Evolutionary conservation across 106 monocot species (phyloP).

Genomic region (Dendrobium catenatum): DNA sequence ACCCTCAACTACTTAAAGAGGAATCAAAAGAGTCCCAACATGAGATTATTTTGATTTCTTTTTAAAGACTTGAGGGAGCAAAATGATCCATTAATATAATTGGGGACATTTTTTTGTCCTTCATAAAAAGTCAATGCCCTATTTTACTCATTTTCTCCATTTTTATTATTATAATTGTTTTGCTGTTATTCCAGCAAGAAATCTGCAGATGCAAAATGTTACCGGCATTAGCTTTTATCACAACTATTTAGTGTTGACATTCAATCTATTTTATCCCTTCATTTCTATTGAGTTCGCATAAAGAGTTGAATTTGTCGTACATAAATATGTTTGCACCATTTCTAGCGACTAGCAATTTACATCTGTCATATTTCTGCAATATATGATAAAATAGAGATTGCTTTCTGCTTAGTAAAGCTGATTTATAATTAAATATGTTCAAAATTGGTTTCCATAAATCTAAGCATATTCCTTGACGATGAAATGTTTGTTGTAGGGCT

Average conservation of each 20-base stretch:
- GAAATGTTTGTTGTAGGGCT: conserved; percentile 55
- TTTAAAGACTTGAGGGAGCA: no score
- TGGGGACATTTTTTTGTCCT: no score
- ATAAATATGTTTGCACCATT: not conserved
- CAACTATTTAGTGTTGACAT: not conserved
- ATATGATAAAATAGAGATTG: not conserved
- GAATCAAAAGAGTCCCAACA: no score
- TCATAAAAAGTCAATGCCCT: no score
- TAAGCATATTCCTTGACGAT: not conserved
- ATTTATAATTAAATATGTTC: not conserved
- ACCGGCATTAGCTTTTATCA: not conserved
- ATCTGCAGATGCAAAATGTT: not conserved
- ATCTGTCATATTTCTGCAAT: not conserved
- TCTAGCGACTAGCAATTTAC: not conserved
- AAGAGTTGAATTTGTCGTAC: not conserved
- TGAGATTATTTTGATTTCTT: no score
- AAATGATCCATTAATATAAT: no score
- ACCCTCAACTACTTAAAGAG: no score
- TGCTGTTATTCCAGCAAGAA: not conserved
- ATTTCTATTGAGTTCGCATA: not conserved
- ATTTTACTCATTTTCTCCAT: not conserved
- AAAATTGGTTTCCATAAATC: not conserved
- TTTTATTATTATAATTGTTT: not conserved
- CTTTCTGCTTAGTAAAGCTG: not conserved
- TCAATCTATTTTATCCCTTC: not conserved